Conservation (phyloP, 371 early-diverging fungal genomes). For the Circinella minor region DNA sequence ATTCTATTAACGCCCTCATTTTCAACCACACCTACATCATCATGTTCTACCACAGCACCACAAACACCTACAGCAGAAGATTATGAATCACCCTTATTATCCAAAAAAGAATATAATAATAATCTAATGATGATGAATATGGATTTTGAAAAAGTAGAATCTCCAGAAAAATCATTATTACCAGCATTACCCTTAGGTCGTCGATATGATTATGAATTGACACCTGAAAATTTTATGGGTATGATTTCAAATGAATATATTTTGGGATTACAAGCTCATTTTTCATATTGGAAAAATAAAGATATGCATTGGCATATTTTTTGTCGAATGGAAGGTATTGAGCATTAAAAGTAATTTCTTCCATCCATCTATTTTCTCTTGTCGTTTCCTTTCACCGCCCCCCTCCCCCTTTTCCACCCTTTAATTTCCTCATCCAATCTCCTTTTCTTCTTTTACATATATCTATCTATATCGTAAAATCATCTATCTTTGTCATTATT, state of each 20-base stretch:
- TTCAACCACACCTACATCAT: neutral
- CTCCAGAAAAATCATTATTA: neutral
- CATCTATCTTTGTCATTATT: too few relatives aligned
- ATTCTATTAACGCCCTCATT: neutral
- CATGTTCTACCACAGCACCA: constrained; percentile 1
- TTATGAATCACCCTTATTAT: neutral
- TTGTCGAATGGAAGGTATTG: constrained; percentile 35
- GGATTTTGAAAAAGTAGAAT: neutral
- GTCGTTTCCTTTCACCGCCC: too few relatives aligned
- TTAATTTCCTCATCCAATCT: too few relatives aligned
- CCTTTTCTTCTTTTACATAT: too few relatives aligned
- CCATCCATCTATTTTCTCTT: neutral
- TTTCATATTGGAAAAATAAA: constrained; percentile 58
- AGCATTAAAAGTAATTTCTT: neutral
- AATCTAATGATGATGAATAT: neutral
- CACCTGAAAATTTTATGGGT: constrained; percentile 49
- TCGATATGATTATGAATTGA: constrained; percentile 51
- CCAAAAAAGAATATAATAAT: neutral
- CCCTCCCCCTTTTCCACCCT: too few relatives aligned
- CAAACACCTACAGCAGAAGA: neutral
- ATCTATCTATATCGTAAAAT: too few relatives aligned
- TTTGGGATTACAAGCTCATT: constrained; percentile 53
- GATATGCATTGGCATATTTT: constrained; percentile 57
- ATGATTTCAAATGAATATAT: constrained; percentile 57
- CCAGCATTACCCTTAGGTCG: constrained; percentile 10